Conservation (phyloP, 306 rosid genomes). For the Cicer pinnatifidum region DNA sequence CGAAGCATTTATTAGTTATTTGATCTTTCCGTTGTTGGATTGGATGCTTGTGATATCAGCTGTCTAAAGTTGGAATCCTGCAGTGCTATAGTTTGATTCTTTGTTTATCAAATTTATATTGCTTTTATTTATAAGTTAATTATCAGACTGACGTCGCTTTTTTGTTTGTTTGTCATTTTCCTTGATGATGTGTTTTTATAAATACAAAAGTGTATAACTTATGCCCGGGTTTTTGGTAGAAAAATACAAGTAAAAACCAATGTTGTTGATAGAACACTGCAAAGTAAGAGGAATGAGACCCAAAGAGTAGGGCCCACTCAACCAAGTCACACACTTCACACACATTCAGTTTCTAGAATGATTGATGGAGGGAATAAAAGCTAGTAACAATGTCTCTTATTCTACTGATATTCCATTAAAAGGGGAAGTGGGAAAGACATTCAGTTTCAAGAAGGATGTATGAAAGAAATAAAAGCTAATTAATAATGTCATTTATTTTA, state of each 20-base stretch:
- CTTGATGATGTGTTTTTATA: slow-evolving; percentile 4
- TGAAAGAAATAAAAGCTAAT: no score
- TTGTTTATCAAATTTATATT: background rate
- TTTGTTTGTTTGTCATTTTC: background rate
- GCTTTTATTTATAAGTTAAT: background rate
- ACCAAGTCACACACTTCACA: no score
- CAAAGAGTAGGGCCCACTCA: no score
- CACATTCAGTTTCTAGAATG: no score
- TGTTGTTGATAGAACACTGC: background rate
- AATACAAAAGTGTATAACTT: background rate
- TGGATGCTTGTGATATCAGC: slow-evolving; percentile 22
- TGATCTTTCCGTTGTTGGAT: background rate
- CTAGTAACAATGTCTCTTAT: no score
- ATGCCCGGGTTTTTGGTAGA: slow-evolving; percentile 6
- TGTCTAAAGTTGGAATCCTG: slow-evolving; percentile 7
- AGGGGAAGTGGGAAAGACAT: no score
- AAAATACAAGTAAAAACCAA: background rate
- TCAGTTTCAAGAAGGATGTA: no score
- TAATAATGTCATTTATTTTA: no score
- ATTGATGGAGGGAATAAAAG: no score
- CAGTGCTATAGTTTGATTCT: slow-evolving; percentile 16
- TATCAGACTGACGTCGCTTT: background rate
- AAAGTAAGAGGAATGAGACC: no score
- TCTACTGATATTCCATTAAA: no score
- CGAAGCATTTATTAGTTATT: background rate